Percentiles rank a stretch among this genome's conserved stretches.
phyloP scores from a whole-genome alignment of 2,329 filamentous ascomycete genomes.

The Claviceps purpurea region DNA sequence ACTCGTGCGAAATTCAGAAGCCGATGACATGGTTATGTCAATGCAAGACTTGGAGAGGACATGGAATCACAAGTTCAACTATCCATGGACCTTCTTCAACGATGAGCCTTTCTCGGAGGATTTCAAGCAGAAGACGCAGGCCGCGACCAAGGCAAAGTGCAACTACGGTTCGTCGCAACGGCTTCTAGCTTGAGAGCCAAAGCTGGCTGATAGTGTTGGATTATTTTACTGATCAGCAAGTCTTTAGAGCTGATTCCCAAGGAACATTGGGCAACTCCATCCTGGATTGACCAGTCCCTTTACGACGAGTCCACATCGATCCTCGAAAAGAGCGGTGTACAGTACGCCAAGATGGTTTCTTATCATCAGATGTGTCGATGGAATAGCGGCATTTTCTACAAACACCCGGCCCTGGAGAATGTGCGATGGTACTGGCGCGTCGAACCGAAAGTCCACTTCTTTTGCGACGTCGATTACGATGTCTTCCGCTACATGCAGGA shows the following conservation, averaged over 20 bases:
- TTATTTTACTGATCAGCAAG: not conserved
- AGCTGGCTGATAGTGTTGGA: not conserved
- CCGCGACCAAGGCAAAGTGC: slow-evolving; percentile 76
- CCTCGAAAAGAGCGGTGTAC: slow-evolving; percentile 71
- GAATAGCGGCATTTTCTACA: slow-evolving; percentile 98
- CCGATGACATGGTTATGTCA: slow-evolving; percentile 68
- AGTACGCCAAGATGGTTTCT: slow-evolving; percentile 77
- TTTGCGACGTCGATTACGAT: slow-evolving; percentile 97
- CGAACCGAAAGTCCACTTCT: slow-evolving; percentile 97
- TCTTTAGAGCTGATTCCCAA: slow-evolving; percentile 68
- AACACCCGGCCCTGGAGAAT: slow-evolving; percentile 74
- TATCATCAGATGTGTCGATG: slow-evolving; percentile 99
- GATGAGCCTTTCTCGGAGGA: slow-evolving; percentile 86
- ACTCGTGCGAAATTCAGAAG: slow-evolving; percentile 83
- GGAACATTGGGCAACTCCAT: slow-evolving; percentile 85
- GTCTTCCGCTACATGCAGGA: slow-evolving; percentile 97
- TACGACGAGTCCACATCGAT: slow-evolving; percentile 75
- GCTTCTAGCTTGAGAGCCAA: not conserved
- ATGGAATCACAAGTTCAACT: slow-evolving; percentile 99
- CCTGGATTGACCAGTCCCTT: slow-evolving; percentile 82
- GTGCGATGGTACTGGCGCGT: slow-evolving; percentile 96
- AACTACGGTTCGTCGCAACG: slow-evolving; percentile 54
- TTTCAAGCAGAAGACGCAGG: slow-evolving; percentile 73
- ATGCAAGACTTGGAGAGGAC: slow-evolving; percentile 89
- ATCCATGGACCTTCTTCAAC: slow-evolving; percentile 99